Conservation (phyloP, 2,329 filamentous ascomycete species). For the Aspergillus aculeatinus region DNA sequence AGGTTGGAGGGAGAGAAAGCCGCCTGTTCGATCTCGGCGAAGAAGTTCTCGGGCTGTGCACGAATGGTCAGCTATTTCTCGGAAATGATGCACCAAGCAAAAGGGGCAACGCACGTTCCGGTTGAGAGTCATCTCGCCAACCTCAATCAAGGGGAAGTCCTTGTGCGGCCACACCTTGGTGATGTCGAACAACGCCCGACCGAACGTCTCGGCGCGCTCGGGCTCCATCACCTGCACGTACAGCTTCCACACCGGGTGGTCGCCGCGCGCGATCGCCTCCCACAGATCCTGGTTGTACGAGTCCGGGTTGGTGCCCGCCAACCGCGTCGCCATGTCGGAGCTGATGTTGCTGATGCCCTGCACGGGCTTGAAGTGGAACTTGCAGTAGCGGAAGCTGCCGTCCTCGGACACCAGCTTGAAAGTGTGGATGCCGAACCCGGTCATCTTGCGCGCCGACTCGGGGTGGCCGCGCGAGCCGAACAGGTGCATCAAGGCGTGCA, state of each 20-base stretch:
- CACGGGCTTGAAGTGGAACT: conserved; percentile 60
- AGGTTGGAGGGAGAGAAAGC: conserved; percentile 65
- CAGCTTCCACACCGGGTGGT: conserved; percentile 58
- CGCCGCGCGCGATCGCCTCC: conserved; percentile 57
- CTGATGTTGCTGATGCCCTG: conserved; percentile 57
- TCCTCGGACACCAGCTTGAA: conserved; percentile 37
- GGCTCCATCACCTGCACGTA: conserved; percentile 57
- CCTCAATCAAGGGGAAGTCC: conserved; percentile 49
- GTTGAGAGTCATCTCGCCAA: conserved; percentile 55
- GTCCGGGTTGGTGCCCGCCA: conserved; percentile 58
- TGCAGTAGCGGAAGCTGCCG: conserved; percentile 58
- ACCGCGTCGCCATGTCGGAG: conserved; percentile 51
- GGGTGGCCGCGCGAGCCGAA: conserved; percentile 61
- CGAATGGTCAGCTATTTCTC: background rate
- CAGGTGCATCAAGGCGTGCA: conserved; percentile 61
- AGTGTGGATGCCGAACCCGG: conserved; percentile 49
- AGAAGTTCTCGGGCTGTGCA: conserved; percentile 56
- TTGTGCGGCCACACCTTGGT: conserved; percentile 57
- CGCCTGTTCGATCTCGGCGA: conserved; percentile 66
- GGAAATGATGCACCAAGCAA: background rate
- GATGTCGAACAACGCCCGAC: conserved; percentile 56
- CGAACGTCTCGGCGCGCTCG: conserved; percentile 49
- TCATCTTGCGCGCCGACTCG: conserved; percentile 47
- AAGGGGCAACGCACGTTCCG: conserved; percentile 40
- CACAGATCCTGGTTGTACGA: conserved; percentile 60